Percentiles rank a stretch among this genome's conserved stretches.
Evolutionary conservation across 768 basidiomycete genomes (phyloP).

Genomic region (Suillus fuscotomentosus): DNA sequence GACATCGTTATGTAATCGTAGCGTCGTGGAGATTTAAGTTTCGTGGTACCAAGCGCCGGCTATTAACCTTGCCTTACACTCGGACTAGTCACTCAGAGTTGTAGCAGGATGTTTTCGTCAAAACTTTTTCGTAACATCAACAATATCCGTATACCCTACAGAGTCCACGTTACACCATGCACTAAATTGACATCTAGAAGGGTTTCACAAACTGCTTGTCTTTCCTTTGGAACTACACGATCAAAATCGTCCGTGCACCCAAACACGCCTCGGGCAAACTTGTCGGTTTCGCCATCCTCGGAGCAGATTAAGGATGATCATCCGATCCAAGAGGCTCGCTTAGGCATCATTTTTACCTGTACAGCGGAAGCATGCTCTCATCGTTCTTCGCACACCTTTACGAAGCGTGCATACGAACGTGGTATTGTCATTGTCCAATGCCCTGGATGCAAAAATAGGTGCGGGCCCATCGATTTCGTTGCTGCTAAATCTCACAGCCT

Average conservation of each 20-base stretch:
- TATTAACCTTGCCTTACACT: background rate
- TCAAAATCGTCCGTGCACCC: conserved; percentile 14
- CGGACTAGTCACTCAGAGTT: background rate
- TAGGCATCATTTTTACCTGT: conserved; percentile 85
- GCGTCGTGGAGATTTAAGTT: background rate
- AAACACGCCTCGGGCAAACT: background rate
- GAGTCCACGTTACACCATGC: background rate
- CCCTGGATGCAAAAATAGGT: conserved; percentile 88
- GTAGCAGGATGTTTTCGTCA: background rate
- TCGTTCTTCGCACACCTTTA: conserved; percentile 87
- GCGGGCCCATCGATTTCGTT: conserved; percentile 22
- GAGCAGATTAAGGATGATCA: conserved; percentile 31
- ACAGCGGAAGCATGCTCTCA: conserved; percentile 70
- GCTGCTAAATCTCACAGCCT: background rate
- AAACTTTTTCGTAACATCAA: background rate
- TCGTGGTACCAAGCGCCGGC: background rate
- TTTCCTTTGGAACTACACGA: conserved; percentile 30
- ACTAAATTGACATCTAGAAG: background rate
- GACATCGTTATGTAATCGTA: background rate
- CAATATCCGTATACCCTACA: background rate
- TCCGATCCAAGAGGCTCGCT: conserved; percentile 48
- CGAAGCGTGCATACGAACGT: conserved; percentile 77
- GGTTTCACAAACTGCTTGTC: background rate
- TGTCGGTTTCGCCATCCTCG: conserved; percentile 2
- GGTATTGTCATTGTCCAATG: conserved; percentile 93